phyloP scores from a whole-genome alignment of 1,139 yeast genomes.

The Sugiyamaella sp. region DNA sequence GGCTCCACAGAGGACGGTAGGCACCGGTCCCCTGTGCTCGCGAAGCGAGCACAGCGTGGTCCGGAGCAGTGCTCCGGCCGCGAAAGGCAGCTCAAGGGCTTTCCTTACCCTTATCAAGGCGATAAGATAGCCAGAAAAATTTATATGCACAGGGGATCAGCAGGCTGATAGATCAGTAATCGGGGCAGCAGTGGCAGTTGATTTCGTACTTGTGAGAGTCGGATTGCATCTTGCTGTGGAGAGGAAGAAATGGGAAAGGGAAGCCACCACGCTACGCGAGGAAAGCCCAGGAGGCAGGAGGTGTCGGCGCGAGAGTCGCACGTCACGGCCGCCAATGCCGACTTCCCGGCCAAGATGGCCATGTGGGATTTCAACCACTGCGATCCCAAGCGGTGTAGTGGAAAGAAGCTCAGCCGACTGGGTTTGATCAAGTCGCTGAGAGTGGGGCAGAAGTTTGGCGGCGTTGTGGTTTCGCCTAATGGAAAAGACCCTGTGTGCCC shows the following conservation, averaged over 20 bases:
- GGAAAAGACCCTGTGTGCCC: slow-evolving; percentile 94
- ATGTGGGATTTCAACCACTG: slow-evolving; percentile 87
- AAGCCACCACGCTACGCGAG: background rate
- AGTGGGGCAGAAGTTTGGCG: slow-evolving; percentile 90
- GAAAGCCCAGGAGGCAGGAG: slow-evolving; percentile 13
- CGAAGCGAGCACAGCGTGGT: background rate
- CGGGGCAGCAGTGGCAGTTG: too few relatives aligned
- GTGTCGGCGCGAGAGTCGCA: slow-evolving; percentile 9
- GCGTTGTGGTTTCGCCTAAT: slow-evolving; percentile 90
- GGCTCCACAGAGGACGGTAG: too few relatives aligned
- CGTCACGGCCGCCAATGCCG: slow-evolving; percentile 11
- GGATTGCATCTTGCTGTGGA: too few relatives aligned
- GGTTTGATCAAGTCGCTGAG: slow-evolving; percentile 79
- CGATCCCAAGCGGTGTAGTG: slow-evolving; percentile 97
- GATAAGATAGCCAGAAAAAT: background rate
- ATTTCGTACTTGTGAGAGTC: too few relatives aligned
- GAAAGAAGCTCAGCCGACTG: slow-evolving; percentile 86
- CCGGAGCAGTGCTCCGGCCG: background rate
- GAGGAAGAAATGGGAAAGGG: slow-evolving; percentile 16
- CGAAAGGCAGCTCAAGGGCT: background rate
- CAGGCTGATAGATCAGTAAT: too few relatives aligned
- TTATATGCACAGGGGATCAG: too few relatives aligned
- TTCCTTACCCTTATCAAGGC: background rate
- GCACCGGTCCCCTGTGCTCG: too few relatives aligned
- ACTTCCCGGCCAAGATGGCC: slow-evolving; percentile 46